A percentile compares a stretch with the other conserved stretches of the same genome.
Conservation (phyloP, 2,329 filamentous ascomycete species). For the Xylaria sp. region DNA sequence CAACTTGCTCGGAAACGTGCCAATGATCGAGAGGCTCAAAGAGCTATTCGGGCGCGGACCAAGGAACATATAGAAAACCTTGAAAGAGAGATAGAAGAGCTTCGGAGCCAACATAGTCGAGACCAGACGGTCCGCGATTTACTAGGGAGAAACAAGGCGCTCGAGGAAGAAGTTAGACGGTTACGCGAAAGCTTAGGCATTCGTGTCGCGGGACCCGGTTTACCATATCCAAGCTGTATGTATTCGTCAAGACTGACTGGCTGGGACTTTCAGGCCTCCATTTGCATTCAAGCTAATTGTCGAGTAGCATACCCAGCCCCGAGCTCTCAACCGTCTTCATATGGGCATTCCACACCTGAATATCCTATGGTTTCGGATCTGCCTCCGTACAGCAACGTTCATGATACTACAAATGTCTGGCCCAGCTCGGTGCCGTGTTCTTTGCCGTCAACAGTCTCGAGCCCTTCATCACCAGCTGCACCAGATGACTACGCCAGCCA, state of each 20-base stretch:
- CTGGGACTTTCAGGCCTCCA: background rate
- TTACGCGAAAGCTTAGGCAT: constrained; percentile 54
- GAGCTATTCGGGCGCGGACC: constrained; percentile 84
- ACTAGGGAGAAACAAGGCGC: constrained; percentile 56
- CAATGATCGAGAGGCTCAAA: constrained; percentile 89
- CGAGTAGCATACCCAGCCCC: constrained; percentile 38
- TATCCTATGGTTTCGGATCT: constrained; percentile 52
- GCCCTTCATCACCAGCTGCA: constrained; percentile 55
- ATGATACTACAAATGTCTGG: constrained; percentile 55
- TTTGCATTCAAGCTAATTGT: constrained; percentile 11
- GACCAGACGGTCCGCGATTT: constrained; percentile 59
- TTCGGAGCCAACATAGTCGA: constrained; percentile 57
- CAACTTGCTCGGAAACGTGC: constrained; percentile 89
- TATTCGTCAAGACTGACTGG: background rate
- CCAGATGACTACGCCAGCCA: constrained; percentile 53
- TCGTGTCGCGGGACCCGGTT: constrained; percentile 37
- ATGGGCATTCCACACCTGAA: constrained; percentile 49
- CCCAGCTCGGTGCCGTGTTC: constrained; percentile 50
- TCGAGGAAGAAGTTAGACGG: constrained; percentile 58
- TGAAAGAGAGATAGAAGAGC: constrained; percentile 75
- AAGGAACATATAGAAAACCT: constrained; percentile 83
- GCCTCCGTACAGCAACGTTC: constrained; percentile 47
- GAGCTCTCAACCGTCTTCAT: constrained; percentile 53
- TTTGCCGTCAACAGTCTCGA: constrained; percentile 56
- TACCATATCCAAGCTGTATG: constrained; percentile 39